Base-by-base conservation (phyloP, 805 yeast species). In the Hanseniaspora pseudoguilliermondii region DNA sequence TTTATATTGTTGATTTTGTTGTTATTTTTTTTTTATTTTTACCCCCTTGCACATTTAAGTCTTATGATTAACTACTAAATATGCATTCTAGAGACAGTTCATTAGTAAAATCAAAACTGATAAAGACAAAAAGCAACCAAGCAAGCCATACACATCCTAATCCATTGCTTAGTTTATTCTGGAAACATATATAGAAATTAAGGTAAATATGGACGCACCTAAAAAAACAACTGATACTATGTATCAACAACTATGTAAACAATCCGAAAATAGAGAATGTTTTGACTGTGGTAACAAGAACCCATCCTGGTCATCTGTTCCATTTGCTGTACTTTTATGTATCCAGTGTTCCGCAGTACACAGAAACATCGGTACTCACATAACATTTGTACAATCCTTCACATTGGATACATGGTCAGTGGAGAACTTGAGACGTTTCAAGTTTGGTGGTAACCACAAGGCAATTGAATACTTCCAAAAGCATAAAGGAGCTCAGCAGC, bases 231-330 rank as follows among this genome's bases (percentile, higher is more conserved):
- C 83, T 54, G 76, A 76, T 48, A 75, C 75, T 51, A 78, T 87
- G 60, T 87, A 87, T 65, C 73, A 74, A 52, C 75, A 78, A 66
- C 73, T 86, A 62, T 53, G 56, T 34, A 53, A 53, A 18, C 78
- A 79, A 63, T 58, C 65, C 73, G 85, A 88, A 48, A 90, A 90
- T 74, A 83, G 83, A 64, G 80, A 76, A 40, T 93, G 98, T 71
- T 91, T 93, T 71, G 98, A 93, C 68, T 93, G 98, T 70, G 79
- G 84, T 54, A 86, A 90, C 63, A 88, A 86, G 66, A 90, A 90
- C 68, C 97, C 98, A 39, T 88, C 97, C 0, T 93, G 98, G 98
- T 87, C 98, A 3, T 91, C 97, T 15, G 89, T 91, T 55, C 96
- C 97, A 15, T 91, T 87, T 70, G 98, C 97, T 56, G 86, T 90